Percentiles rank a stretch among this genome's conserved stretches.
Conservation (phyloP, 148 eudicot species). For the Camellia granthamiana region DNA sequence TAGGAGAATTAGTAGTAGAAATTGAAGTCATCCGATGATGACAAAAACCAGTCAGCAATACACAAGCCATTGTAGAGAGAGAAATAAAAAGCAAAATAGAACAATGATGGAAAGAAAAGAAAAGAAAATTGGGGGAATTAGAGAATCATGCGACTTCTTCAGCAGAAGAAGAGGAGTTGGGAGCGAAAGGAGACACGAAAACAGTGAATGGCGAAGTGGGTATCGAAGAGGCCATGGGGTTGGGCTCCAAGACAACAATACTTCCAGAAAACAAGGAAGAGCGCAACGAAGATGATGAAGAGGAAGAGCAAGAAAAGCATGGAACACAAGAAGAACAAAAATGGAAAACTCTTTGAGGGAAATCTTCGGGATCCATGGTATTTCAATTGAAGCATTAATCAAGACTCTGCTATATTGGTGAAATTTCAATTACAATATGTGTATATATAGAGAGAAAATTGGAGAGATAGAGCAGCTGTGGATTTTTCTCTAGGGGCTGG, state of each 20-base stretch:
- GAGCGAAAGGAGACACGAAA: background rate
- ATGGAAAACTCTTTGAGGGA: background rate
- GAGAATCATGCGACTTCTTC: conserved; percentile 12
- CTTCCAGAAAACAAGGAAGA: conserved; percentile 9
- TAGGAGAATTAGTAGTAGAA: conserved; percentile 14
- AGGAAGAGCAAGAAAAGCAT: background rate
- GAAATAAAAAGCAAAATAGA: background rate
- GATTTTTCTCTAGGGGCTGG: too few relatives aligned
- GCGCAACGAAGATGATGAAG: background rate
- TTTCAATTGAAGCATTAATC: conserved; percentile 5
- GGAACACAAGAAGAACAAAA: background rate
- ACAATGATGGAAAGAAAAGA: background rate
- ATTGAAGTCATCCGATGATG: too few relatives aligned
- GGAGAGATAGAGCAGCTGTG: background rate
- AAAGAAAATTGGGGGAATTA: background rate
- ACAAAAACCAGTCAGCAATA: too few relatives aligned
- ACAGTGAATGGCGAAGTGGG: background rate
- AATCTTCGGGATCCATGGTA: background rate
- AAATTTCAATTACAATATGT: background rate
- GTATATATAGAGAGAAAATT: background rate
- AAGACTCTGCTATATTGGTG: background rate
- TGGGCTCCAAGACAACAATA: background rate
- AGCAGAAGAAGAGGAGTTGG: background rate
- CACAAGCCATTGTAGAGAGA: conserved; percentile 24
- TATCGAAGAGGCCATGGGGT: conserved; percentile 12